phyloP scores from a whole-genome alignment of 2,329 filamentous ascomycete species.

The Calonectria henricotiae region DNA sequence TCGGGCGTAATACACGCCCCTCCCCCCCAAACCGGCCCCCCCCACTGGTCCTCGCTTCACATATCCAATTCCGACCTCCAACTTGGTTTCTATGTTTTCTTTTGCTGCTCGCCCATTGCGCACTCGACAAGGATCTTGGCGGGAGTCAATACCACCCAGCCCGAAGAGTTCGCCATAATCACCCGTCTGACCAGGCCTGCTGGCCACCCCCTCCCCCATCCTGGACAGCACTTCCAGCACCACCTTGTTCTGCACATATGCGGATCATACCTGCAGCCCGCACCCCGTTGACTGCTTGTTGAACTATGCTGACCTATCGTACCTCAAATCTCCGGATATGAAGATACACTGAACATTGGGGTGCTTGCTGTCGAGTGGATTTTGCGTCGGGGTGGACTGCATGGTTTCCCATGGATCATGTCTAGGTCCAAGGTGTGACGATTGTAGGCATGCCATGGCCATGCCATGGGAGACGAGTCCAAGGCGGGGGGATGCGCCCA shows the following conservation, averaged over 20 bases:
- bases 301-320: constrained; percentile 41
- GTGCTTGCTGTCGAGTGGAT: constrained; percentile 39
- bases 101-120: constrained; percentile 28
- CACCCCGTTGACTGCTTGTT: constrained; percentile 37
- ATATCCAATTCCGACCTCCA: constrained; percentile 25
- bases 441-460: constrained; percentile 27
- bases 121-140: constrained; percentile 36
- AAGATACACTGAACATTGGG: constrained; percentile 42
- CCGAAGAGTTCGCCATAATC: constrained; percentile 44
- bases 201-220: constrained; percentile 39
- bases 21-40: constrained; percentile 13
- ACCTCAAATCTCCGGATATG: constrained; percentile 35
- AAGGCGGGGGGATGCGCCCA: constrained; percentile 41
- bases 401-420: constrained; percentile 29
- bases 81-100: constrained; percentile 32
- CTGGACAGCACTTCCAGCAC: constrained; percentile 39
- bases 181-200: constrained; percentile 39
- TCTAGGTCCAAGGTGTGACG: constrained; percentile 33
- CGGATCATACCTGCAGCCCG: constrained; percentile 59
- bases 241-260: constrained; percentile 54
- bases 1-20: constrained; percentile 34
- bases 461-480: constrained; percentile 26
- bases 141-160: constrained; percentile 40
- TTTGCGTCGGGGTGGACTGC: constrained; percentile 44
- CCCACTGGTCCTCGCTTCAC: constrained; percentile 15